These are phyloP conservation scores for Phytopythium cucurbitacearum DNA, from an alignment of 352 stramenopile genomes.

Conservation along the genomic window DNA sequence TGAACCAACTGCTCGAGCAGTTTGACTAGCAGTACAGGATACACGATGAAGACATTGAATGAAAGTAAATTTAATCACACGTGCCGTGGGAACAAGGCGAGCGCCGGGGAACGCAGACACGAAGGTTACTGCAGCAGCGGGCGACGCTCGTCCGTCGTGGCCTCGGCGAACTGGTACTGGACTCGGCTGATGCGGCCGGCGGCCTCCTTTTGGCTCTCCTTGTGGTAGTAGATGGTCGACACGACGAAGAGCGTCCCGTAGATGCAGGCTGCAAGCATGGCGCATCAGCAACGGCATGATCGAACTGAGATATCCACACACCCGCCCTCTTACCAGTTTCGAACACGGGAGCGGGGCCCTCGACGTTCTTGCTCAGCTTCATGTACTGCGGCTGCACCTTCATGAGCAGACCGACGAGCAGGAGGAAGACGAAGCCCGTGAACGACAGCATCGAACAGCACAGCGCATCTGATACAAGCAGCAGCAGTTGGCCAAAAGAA, in stretches of 20 bases:
- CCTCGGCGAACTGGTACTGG: slow-evolving; percentile 36
- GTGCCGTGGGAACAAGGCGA: too few relatives aligned
- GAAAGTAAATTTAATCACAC: background rate
- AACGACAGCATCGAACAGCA: slow-evolving; percentile 74
- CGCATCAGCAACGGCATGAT: background rate
- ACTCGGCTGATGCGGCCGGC: slow-evolving; percentile 15
- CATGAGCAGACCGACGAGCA: slow-evolving; percentile 58
- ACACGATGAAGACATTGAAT: slow-evolving; percentile 3
- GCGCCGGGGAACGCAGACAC: background rate
- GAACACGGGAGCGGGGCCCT: slow-evolving; percentile 57
- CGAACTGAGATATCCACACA: background rate
- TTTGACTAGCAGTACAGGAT: slow-evolving; percentile 20
- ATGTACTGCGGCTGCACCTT: slow-evolving; percentile 81
- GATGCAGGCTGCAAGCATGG: slow-evolving; percentile 33
- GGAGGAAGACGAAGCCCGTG: slow-evolving; percentile 72
- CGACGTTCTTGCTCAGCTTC: slow-evolving; percentile 74
- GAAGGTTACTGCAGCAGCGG: slow-evolving; percentile 52
- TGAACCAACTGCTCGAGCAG: slow-evolving; percentile 43
- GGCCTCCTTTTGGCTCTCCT: slow-evolving; percentile 57
- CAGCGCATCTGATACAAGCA: slow-evolving; percentile 38
- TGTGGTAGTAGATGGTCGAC: slow-evolving; percentile 63
- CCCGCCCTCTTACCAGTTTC: slow-evolving; percentile 30
- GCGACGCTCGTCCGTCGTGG: slow-evolving; percentile 53
- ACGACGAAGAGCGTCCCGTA: slow-evolving; percentile 71
- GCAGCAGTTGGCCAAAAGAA: background rate